Base-by-base conservation (phyloP, 1,139 yeast species). In the Magnusiomyces suaveolens region DNA sequence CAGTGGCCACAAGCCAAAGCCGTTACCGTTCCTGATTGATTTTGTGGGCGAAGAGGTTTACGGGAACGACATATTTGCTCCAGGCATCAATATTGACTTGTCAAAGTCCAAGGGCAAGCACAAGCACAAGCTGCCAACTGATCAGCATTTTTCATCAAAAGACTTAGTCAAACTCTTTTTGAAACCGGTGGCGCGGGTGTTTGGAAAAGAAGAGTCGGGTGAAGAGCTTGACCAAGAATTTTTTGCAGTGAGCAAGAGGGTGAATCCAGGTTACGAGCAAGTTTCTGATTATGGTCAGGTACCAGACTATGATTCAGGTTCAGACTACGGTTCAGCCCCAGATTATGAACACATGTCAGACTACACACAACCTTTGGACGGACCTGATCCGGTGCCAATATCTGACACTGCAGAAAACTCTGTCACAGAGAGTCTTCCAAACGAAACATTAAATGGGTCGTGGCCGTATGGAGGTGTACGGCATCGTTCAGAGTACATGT, bases 141-240 rank as follows among this genome's bases (percentile, higher is more conserved):
- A 88, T 66, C 77, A 80, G 56, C 83, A 80, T 60, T 88, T 86
- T 68, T 78, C 84, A 14, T 83, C 96, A 0, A 79, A 80, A 50
- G 77, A 81, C 59, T 75, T 90, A 54, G 79, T 87, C n/a, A 79
- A 78, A 57, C 72, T 87, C 33, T 87, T 88, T 64, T 72, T 84
- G 53, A 87, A 86, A 65, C 94, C 95, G 1, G 71, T 74, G 20
- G 71, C 53, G 1, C 47, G 43, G n/a, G 39, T 46, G 43, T 55
- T 56, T 38, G 72, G 70, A 52, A 43, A 32, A 14, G 38, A 38
- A 2, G 3, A 21, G 20, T 41, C 16, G 10, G 33, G 8, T 16
- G n/a, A 2, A 14, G n/a, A 23, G 16, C n/a, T 4, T 14, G 24
- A n/a, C 3, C 12, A 12, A 29, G 36, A 12, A 12, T 57, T 57